Evolutionary conservation across 495 filamentous ascomycete species (phyloP).

Genomic region (Lepidopterella palustris): DNA sequence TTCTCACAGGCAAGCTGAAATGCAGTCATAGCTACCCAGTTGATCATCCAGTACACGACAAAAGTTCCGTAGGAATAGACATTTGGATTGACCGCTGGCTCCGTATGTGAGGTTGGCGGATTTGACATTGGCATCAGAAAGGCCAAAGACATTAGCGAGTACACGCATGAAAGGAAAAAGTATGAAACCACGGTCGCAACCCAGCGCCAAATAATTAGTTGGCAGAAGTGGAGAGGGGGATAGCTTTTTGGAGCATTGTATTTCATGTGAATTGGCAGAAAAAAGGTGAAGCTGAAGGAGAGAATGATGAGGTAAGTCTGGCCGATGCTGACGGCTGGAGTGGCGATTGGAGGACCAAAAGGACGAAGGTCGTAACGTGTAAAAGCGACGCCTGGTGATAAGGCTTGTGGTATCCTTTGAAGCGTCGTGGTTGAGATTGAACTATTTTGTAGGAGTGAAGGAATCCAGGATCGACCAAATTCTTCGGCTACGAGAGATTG

Average conservation of each 20-base stretch:
- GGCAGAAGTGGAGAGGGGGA: conserved; percentile 53
- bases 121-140: conserved; percentile 50
- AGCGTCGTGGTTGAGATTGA: conserved; percentile 34
- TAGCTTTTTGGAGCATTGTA: conserved; percentile 46
- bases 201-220: conserved; percentile 58
- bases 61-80: conserved; percentile 58
- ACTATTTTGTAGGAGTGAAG: conserved; percentile 13
- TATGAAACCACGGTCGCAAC: conserved; percentile 55
- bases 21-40: conserved; percentile 63
- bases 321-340: conserved; percentile 57
- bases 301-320: conserved; percentile 70
- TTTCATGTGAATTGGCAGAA: conserved; percentile 59
- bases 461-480: conserved; percentile 17
- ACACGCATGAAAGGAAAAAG: conserved; percentile 60
- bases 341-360: conserved; percentile 50
- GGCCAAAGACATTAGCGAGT: conserved; percentile 43
- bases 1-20: conserved; percentile 67
- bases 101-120: conserved; percentile 40
- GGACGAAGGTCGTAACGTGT: conserved; percentile 55
- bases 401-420: conserved; percentile 47
- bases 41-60: conserved; percentile 69
- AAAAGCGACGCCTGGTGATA: conserved; percentile 60
- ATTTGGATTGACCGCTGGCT: conserved; percentile 34
- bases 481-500: conserved; percentile 13
- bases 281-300: conserved; percentile 64